Evolutionary conservation across 1,139 yeast genomes (phyloP), one percentile per base, ranked within the genome.

Genomic region (Debaryomyces singareniensis): DNA sequence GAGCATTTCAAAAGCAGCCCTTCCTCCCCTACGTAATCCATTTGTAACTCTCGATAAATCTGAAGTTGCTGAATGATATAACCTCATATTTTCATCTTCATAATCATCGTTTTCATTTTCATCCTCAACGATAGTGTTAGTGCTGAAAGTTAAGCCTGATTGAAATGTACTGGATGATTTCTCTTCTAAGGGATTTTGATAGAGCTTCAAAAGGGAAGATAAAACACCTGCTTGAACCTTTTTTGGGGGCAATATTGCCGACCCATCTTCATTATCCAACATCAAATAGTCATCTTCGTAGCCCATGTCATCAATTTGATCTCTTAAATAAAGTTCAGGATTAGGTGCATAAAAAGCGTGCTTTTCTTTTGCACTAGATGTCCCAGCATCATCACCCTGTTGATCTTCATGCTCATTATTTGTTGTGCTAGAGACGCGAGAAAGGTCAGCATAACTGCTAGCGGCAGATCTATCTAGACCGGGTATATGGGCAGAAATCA

Each of bases 191-290:
- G 58, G 62, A 34, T 58, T 53, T 37, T 73, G 78, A 44, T 85
- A 84, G 32, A 86, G 63, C 41, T 77, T 72, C 38, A 86, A 62
- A 38, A 86, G 61, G 2, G 89, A 75, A 0, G 95, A 83, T 21
- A 86, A 66, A 12, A 86, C 89, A 48, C 96, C 96, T 16, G 86
- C 85, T 40, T 80, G 80, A 5, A 84, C 86, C 31, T 71, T 73
- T 26, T 68, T 61, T 0, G 95, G 94, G 0, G 89, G 87, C 0
- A 85, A 76, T 5, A 83, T 64, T 35, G 62, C 55, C 3, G 45
- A 55, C 32, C 72, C 82, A 13, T 68, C 74, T 29, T 56, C 62
- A 23, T 58, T 63, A 22, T 55, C 61, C 15, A 62, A 46, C 40
- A 59, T 42, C 38, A 59, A 40, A 29, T 61, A 58, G 20, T 60